Percentiles rank a stretch among this genome's conserved stretches.
Evolutionary conservation across 805 yeast species (phyloP).

Genomic region (Clavispora phyllophila): DNA sequence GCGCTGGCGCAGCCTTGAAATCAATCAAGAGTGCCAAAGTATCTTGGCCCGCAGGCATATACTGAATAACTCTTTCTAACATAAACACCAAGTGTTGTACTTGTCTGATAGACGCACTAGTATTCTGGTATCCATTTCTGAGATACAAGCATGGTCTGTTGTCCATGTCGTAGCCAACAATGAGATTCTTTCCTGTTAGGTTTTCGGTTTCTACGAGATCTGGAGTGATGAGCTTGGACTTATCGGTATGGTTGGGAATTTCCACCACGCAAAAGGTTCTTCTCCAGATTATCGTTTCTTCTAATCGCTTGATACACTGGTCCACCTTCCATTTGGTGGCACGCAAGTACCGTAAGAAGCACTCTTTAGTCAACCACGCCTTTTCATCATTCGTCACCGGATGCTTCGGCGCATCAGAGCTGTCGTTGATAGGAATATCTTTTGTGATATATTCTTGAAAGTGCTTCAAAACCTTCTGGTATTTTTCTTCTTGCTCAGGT

Average conservation of each 20-base stretch:
- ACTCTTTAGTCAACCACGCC: slow-evolving; percentile 49
- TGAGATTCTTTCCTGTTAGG: slow-evolving; percentile 49
- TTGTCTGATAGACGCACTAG: slow-evolving; percentile 46
- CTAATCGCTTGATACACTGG: slow-evolving; percentile 40
- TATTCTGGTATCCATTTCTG: slow-evolving; percentile 52
- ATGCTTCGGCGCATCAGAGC: slow-evolving; percentile 17
- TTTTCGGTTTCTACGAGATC: slow-evolving; percentile 45
- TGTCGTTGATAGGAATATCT: slow-evolving; percentile 28
- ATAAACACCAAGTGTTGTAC: slow-evolving; percentile 54
- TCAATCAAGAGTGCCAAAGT: slow-evolving; percentile 51
- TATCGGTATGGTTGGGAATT: slow-evolving; percentile 23
- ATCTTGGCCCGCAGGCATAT: slow-evolving; percentile 58
- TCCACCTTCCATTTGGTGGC: slow-evolving; percentile 48
- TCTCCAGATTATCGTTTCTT: slow-evolving; percentile 50
- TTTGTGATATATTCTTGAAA: slow-evolving; percentile 22
- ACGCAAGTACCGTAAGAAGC: slow-evolving; percentile 46
- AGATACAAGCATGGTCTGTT: slow-evolving; percentile 50
- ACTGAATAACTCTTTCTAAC: slow-evolving; percentile 48
- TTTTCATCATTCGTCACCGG: slow-evolving; percentile 29
- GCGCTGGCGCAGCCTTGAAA: slow-evolving; percentile 43
- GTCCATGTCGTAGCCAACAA: slow-evolving; percentile 50
- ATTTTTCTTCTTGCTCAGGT: slow-evolving; percentile 27
- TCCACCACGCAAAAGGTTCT: slow-evolving; percentile 45
- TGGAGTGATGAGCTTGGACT: slow-evolving; percentile 30
- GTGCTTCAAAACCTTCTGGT: slow-evolving; percentile 24